Base-by-base conservation (phyloP, 169 alveolate genomes). In the Eimeria acervulina region DNA sequence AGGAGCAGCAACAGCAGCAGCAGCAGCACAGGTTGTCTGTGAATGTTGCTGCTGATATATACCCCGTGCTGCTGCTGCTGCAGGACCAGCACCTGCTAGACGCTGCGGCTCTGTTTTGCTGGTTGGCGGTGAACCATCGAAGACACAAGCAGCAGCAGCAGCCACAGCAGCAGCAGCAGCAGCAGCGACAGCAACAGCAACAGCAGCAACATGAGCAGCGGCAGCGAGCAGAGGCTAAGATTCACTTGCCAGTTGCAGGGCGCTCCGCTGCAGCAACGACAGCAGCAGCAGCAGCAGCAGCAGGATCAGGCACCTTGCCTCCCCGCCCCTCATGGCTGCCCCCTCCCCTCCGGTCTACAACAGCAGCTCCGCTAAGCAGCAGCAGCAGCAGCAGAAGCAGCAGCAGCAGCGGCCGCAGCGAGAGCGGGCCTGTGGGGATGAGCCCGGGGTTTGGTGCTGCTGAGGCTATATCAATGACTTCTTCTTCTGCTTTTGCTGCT, bases 241-340 rank as follows among this genome's bases (percentile, higher is more conserved):
- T 23, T 10, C 23, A 13, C 81, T 31, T 36, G 10, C 28, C 81
- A 28, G 44, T 21, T n/a, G 44, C 44, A n/a, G 47, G 1, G 81
- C 81, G 40, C 28, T 21, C 81, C n/a, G 23, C 47, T 10, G 81
- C 21, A 70, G 38, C 81, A 36, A 52, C 91, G 52, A 76, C 51
- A 28, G 68, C 70, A 51, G 91, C 91, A 42, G 61, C 68, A 80
- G 19, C 89, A 80, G 42, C 89, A 80, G 89, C 63, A 80, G 84
- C 76, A 47, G 74, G 40, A 31, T 1, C 40, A 28, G 52, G 76
- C n/a, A 31, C 51, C 12, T 31, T 83, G 33, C 91, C 91, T 44
- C 91, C 91, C 2, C 91, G 91, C 36, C 91, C 91, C 31, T 52
- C 91, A 33, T 83, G 91, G 91, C 91, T 83, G 76, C 91, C 91